Evolutionary conservation across 208 protist species (phyloP).

Genomic region (Eutreptiella sp.): DNA sequence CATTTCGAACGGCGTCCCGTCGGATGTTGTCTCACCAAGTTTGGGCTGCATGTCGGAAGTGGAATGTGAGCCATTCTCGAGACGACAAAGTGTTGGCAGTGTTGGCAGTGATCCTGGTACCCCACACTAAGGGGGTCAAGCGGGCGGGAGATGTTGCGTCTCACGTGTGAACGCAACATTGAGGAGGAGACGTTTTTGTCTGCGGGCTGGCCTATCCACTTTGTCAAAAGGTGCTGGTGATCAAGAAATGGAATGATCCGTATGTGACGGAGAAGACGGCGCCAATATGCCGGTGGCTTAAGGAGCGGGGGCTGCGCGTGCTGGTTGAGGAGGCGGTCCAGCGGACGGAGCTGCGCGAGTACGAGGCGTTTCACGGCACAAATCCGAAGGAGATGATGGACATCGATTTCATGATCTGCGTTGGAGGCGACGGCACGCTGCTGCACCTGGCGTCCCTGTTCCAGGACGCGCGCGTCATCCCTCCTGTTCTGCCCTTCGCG

Average conservation of each 20-base stretch:
- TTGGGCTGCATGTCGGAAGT: no score
- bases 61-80: no score
- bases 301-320: not conserved
- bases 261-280: not conserved
- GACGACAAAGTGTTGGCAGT: no score
- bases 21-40: no score
- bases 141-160: no score
- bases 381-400: not conserved
- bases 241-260: slow-evolving; percentile 20
- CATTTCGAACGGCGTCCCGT: no score
- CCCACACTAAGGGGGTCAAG: no score
- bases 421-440: slow-evolving; percentile 46
- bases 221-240: slow-evolving; percentile 7
- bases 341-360: not conserved
- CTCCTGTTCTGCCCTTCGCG: slow-evolving; percentile 37
- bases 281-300: slow-evolving; percentile 3
- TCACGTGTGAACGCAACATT: no score
- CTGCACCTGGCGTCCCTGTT: slow-evolving; percentile 33
- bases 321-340: slow-evolving; percentile 10
- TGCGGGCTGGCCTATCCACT: no score
- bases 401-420: slow-evolving; percentile 37
- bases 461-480: slow-evolving; percentile 1
- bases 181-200: no score
- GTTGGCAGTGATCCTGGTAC: no score
- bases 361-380: not conserved